A percentile compares a stretch with the other conserved stretches of the same genome.
These are phyloP conservation scores for Exophiala oligosperma DNA, from an alignment of 2,329 filamentous ascomycete species.

Conservation along the genomic window DNA sequence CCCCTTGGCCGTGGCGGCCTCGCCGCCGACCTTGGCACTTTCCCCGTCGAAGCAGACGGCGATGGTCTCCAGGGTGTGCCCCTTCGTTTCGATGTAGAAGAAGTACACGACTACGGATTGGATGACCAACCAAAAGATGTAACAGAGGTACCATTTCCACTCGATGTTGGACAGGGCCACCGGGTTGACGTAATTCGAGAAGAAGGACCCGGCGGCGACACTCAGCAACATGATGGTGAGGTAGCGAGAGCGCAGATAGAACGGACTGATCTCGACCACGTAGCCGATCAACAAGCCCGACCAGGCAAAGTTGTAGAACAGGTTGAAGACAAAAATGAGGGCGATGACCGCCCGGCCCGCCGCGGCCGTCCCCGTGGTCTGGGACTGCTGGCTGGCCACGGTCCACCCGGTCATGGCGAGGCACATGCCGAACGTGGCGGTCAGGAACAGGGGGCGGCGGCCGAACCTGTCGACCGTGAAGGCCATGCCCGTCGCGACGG, in stretches of 20 bases:
- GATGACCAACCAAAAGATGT: conserved; percentile 33
- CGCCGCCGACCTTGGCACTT: conserved; percentile 7
- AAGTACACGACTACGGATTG: conserved; percentile 36
- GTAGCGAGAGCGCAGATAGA: conserved; percentile 38
- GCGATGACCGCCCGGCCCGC: conserved; percentile 33
- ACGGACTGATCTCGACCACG: conserved; percentile 37
- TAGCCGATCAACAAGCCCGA: conserved; percentile 34
- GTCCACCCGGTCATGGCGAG: conserved; percentile 18
- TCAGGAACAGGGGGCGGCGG: conserved; percentile 58
- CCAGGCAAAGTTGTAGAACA: conserved; percentile 35
- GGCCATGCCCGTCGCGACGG: conserved; percentile 34
- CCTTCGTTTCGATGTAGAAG: conserved; percentile 37
- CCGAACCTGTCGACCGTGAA: conserved; percentile 57
- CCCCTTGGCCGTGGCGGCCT: conserved; percentile 8
- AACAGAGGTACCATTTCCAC: conserved; percentile 34
- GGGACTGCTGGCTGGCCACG: conserved; percentile 2
- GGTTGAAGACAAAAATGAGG: conserved; percentile 37
- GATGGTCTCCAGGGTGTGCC: conserved; percentile 37
- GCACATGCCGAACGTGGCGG: conserved; percentile 37
- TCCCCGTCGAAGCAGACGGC: conserved; percentile 28
- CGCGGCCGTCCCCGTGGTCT: neutral
- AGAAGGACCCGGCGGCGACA: conserved; percentile 13
- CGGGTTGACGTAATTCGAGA: conserved; percentile 30
- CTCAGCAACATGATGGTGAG: conserved; percentile 22
- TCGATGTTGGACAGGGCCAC: conserved; percentile 31